Evolutionary conservation across 192 early-diverging fungal genomes (phyloP).

Genomic region (Entophlyctis luteolus): DNA sequence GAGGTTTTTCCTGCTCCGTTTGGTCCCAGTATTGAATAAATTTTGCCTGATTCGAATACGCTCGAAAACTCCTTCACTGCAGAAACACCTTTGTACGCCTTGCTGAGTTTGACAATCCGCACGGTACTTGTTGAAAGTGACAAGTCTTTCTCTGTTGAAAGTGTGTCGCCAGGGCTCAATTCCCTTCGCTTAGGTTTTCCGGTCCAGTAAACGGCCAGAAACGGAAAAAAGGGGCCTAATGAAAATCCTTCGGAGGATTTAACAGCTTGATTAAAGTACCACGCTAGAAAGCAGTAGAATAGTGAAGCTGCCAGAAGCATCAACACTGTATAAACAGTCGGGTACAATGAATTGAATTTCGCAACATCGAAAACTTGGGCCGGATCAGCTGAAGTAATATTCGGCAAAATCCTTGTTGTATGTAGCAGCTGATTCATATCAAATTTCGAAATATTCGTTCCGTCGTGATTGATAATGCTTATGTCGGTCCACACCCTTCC

Average conservation of each 20-base stretch:
- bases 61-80: slow-evolving; percentile 29
- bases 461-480: slow-evolving; percentile 2
- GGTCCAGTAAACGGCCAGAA: slow-evolving; percentile 28
- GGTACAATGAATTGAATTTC: not conserved
- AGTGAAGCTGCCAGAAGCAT: not conserved
- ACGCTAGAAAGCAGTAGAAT: slow-evolving; percentile 45
- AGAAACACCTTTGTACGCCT: slow-evolving; percentile 17
- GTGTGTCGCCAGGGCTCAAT: slow-evolving; percentile 16
- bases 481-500: slow-evolving; percentile 18
- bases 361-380: not conserved
- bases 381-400: not conserved
- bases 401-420: not conserved
- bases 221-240: slow-evolving; percentile 56
- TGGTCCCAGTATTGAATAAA: slow-evolving; percentile 52
- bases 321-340: not conserved
- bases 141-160: slow-evolving; percentile 14
- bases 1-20: slow-evolving; percentile 71
- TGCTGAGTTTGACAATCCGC: slow-evolving; percentile 21
- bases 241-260: slow-evolving; percentile 62
- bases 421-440: slow-evolving; percentile 1
- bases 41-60: slow-evolving; percentile 19
- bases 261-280: slow-evolving; percentile 52
- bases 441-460: not conserved
- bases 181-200: not conserved
- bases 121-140: not conserved